Evolutionary conservation across 352 stramenopile genomes (phyloP), one percentile per base, ranked within the genome.

Genomic region (Phytopythium kandeliae): DNA sequence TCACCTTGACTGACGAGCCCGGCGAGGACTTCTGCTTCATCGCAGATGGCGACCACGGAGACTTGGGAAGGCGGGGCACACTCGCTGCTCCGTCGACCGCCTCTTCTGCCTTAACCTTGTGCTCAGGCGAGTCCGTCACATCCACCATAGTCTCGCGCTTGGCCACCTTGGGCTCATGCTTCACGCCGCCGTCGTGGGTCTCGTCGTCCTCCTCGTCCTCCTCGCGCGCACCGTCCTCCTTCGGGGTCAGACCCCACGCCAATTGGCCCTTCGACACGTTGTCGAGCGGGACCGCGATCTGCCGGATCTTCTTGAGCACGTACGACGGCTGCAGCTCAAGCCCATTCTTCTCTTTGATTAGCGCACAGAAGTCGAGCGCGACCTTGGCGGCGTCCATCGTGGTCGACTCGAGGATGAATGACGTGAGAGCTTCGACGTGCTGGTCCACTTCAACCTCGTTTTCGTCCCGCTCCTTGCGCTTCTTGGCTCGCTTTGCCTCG

Each of bases 401-500:
- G 2, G 76, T 85, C 13, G 69, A 60, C 16, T 57, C 52, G 11
- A 78, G 41, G 31, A 95, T 47, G 51, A 92, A 92, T 9, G 68
- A 53, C 3, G 69, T 66, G 1, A 95, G 60, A n/a, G 85, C 69
- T 17, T 67, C 60, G 8, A 64, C 74, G 37, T 72, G 70, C 21
- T 79, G 64, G 22, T 89, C 78, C 35, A 92, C 71, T 5, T 70
- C 65, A 2, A 86, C 76, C 24, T 91, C 78, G 28, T 86, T 80
- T 36, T 82, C 65, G 44, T 87, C 67, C 21, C 72, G 67, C 15
- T 91, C 63, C 51, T 89, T 88, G 44, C 83, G 78, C 55, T 92
- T 92, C 50, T 90, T 92, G 13, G 68, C 59, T 17, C 84, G 78
- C 59, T 91, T 92, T 22, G 74, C 74, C 63, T 92, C 80, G 8